These are phyloP conservation scores for Tylopilus subfusipes DNA, from an alignment of 768 basidiomycete genomes.

Conservation along the genomic window DNA sequence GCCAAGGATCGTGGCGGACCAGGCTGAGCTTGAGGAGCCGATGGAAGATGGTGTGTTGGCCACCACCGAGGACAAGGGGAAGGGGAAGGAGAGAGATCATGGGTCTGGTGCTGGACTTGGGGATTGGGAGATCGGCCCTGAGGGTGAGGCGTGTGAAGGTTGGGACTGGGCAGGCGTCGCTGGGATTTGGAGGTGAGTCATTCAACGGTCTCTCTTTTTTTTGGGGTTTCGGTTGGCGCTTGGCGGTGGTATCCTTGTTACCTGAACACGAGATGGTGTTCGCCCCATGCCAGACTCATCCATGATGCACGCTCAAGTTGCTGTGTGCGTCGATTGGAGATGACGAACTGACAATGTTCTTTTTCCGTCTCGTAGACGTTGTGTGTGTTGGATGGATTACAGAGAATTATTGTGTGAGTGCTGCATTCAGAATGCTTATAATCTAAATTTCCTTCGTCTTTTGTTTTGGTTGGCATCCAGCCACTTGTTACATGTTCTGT, in stretches of 20 bases:
- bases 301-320: too few relatives aligned
- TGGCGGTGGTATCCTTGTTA: too few relatives aligned
- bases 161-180: constrained; percentile 61
- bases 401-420: constrained; percentile 49
- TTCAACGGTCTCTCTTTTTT: background rate
- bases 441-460: background rate
- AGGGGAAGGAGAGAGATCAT: constrained; percentile 13
- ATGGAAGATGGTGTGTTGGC: background rate
- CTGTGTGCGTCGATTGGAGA: background rate
- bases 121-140: constrained; percentile 23
- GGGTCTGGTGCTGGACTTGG: background rate
- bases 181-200: constrained; percentile 51
- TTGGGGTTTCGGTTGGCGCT: too few relatives aligned
- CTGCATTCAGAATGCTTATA: background rate
- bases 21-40: constrained; percentile 10
- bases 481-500: background rate
- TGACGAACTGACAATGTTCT: constrained; percentile 3
- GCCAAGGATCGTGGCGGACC: constrained; percentile 13
- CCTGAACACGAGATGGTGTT: too few relatives aligned
- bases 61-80: constrained; percentile 12
- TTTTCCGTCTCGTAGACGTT: constrained; percentile 36
- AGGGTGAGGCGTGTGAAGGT: constrained; percentile 33
- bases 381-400: constrained; percentile 60
- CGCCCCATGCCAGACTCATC: background rate
- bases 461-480: too few relatives aligned